Evolutionary conservation across 2,329 filamentous ascomycete genomes (phyloP), one percentile per base, ranked within the genome.

Genomic region (Trichoderma sp.): DNA sequence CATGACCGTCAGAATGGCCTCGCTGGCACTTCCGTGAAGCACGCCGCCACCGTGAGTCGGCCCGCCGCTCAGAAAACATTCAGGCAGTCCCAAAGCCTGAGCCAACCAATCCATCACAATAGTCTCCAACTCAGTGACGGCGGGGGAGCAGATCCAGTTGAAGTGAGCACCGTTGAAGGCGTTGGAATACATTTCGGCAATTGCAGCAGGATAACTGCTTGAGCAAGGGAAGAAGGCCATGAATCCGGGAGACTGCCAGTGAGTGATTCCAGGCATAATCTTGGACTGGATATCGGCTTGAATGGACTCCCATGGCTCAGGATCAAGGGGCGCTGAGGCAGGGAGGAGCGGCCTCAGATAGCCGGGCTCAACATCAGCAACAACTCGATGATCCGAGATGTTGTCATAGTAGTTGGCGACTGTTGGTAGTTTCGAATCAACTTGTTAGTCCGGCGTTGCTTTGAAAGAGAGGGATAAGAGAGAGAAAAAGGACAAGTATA

Each of bases 111-210:
- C 95, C 80, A 98, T 87, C 57, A 97, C 92, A 28, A 98, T 87
- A 0, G 95, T 97, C 85, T 98, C 95, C 62, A 98, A 87, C 83
- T 98, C 95, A 0, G 95, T 98, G 20, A 96, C 91, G 7, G 93
- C 94, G 0, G 95, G 95, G 6, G 91, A 94, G 82, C 95, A 98
- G 74, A 98, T 90, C 95, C 95, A 98, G 82, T 98, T 98, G 86
- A 98, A 98, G 50, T 94, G 94, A 1, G 95, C 94, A 17, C 93
- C 93, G 13, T 91, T 96, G 82, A 98, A 95, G 7, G 94, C 92
- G 6, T 93, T 91, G 57, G 90, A 93, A 85, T 97, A 98, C 84
- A 98, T 90, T 82, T 98, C 95, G 23, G 94, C 95, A 12, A 98
- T 87, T 80, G 97, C 95, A 32, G 91, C 89, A 0, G 95, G 94